Conservation (phyloP, 768 basidiomycete genomes). For the Cantharellus anzutake region DNA sequence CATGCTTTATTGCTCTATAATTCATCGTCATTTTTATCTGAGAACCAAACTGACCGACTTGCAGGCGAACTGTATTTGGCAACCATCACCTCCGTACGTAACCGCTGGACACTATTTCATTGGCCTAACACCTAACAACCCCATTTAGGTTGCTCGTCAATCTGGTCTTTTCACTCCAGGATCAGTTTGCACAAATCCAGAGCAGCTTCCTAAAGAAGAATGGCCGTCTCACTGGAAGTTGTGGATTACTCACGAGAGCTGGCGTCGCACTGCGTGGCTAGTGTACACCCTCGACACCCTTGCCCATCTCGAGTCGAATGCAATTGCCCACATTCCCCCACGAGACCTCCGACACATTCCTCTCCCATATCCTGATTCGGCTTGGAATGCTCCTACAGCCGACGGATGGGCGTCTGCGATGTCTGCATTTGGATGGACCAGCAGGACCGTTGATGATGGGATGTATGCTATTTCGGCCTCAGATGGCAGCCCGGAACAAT, state of each 20-base stretch:
- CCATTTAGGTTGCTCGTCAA: constrained; percentile 16
- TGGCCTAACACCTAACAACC: background rate
- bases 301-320: constrained; percentile 18
- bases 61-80: constrained; percentile 16
- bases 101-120: background rate
- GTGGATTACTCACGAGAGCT: constrained; percentile 21
- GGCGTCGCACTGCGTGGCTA: constrained; percentile 13
- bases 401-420: constrained; percentile 13
- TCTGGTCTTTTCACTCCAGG: constrained; percentile 17
- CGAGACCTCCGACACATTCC: constrained; percentile 18
- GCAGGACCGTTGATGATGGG: background rate
- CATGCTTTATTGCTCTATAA: constrained; percentile 14
- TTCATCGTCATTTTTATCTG: constrained; percentile 14
- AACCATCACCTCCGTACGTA: constrained; percentile 14
- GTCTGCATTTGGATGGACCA: background rate
- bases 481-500: too few species aligned
- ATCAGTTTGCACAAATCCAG: constrained; percentile 16
- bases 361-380: constrained; percentile 18
- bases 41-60: constrained; percentile 15
- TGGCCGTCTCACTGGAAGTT: constrained; percentile 18
- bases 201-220: constrained; percentile 8
- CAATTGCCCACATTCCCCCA: constrained; percentile 14
- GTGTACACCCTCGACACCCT: constrained; percentile 22
- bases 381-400: constrained; percentile 19
- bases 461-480: background rate